Base-by-base conservation (phyloP, 2,329 filamentous ascomycete genomes). In the Fusarium aywerte region DNA sequence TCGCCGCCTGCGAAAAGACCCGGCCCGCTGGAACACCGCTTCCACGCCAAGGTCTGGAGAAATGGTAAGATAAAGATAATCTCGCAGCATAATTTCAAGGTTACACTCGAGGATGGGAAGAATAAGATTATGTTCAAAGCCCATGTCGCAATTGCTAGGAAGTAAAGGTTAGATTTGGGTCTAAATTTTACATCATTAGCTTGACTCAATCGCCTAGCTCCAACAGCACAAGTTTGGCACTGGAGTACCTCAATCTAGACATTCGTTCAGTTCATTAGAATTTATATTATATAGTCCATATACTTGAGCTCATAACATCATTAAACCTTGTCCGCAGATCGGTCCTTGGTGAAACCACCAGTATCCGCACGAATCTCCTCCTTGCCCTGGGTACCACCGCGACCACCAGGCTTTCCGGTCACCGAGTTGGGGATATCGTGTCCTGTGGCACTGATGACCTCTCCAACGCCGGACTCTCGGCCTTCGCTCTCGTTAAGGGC, bases 351-450 rank as follows among this genome's bases (percentile, higher is more conserved):
- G 5, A 65, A 65, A 4, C 43, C 62, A 1, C 62, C 62, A 0
- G 50, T 66, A 2, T 39, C 35, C 1, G 9, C 8, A 2, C 62
- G 31, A 11, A 66, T 35, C 0, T 62, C 63, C 9, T 62, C 62
- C n/a, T 56, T 65, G 1, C 62, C 62, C 3, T 56, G 54, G 0
- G 62, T 66, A 1, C 63, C 62, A 4, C 63, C 63, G 0, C 62
- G 47, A 6, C 62, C 62, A 33, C 62, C 57, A 13, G 62, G 57
- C 18, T 66, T 66, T 40, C 47, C 57, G 0, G 47, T 52, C 0
- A 62, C 57, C 0, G 62, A 66, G 4, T 45, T 48, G 0, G 62
- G 63, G 5, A 66, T 31, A 18, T 66, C 57, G 18, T 67, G 63
- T 1, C 62, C 62, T 0, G 62, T 54, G 1, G 63, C 63, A 3